Evolutionary conservation across 2,329 filamentous ascomycete species (phyloP).

Genomic region (Neurospora sp.): DNA sequence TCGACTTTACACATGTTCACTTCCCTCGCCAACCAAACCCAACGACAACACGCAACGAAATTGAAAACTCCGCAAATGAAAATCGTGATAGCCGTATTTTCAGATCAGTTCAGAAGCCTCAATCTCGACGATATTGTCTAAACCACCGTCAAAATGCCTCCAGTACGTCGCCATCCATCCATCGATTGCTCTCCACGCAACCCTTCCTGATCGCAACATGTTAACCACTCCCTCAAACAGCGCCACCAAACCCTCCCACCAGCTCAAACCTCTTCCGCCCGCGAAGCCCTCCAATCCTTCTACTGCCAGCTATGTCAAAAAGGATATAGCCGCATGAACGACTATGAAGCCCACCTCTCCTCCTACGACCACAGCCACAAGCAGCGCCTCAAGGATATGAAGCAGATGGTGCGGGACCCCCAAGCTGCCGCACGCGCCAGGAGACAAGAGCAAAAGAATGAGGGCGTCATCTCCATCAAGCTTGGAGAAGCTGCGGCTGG

Average conservation of each 20-base stretch:
- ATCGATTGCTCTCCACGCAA: constrained; percentile 10
- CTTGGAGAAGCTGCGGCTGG: constrained; percentile 31
- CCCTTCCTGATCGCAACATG: background rate
- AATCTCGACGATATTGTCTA: background rate
- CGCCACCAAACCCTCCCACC: constrained; percentile 48
- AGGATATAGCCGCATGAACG: constrained; percentile 89
- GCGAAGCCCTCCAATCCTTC: constrained; percentile 70
- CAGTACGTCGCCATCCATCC: constrained; percentile 37
- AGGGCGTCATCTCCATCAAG: constrained; percentile 60
- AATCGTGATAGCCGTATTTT: background rate
- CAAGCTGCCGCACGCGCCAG: constrained; percentile 54
- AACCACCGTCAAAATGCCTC: constrained; percentile 36
- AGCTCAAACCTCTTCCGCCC: constrained; percentile 53
- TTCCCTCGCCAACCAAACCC: background rate
- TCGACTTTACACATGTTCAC: background rate
- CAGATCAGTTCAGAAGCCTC: background rate
- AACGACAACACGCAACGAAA: background rate
- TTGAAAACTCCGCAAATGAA: background rate
- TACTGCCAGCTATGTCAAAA: constrained; percentile 85
- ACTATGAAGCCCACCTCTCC: constrained; percentile 88
- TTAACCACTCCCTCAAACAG: constrained; percentile 21
- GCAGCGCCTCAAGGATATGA: constrained; percentile 82
- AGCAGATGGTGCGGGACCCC: constrained; percentile 68
- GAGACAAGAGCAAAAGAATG: constrained; percentile 61
- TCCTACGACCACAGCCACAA: constrained; percentile 96